Evolutionary conservation across 2,329 filamentous ascomycete genomes (phyloP).

Genomic region (Ustilaginoidea virens): DNA sequence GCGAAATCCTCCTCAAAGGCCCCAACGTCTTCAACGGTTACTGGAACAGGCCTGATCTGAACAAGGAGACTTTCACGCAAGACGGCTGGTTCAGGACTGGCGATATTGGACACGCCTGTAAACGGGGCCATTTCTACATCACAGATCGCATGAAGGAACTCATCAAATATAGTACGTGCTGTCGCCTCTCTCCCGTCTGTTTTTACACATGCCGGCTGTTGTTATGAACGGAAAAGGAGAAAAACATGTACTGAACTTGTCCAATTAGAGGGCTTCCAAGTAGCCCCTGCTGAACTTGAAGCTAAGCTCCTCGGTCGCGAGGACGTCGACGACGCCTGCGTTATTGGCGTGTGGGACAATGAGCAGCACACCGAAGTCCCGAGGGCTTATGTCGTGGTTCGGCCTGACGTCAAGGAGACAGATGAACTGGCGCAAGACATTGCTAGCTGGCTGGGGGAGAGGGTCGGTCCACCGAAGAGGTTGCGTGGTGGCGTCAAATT

Average conservation of each 20-base stretch:
- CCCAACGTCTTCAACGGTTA: constrained; percentile 74
- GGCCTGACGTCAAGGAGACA: constrained; percentile 19
- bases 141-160: constrained; percentile 71
- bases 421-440: constrained; percentile 20
- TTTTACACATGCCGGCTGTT: background rate
- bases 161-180: constrained; percentile 32
- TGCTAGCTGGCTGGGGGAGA: constrained; percentile 28
- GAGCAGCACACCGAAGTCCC: constrained; percentile 53
- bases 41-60: constrained; percentile 56
- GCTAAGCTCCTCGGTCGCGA: constrained; percentile 27
- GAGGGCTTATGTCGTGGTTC: constrained; percentile 25
- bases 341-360: constrained; percentile 44
- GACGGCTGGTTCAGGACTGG: constrained; percentile 88
- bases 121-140: constrained; percentile 71
- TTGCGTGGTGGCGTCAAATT: constrained; percentile 58
- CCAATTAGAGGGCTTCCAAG: constrained; percentile 56
- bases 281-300: constrained; percentile 52
- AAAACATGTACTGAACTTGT: background rate
- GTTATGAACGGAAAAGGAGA: background rate
- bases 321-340: constrained; percentile 42
- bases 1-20: constrained; percentile 65
- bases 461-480: constrained; percentile 51
- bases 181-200: background rate
- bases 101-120: constrained; percentile 68
- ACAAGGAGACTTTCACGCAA: constrained; percentile 51